phyloP scores from a whole-genome alignment of 1,284 basidiomycete species.

The Boletellus sp. region DNA sequence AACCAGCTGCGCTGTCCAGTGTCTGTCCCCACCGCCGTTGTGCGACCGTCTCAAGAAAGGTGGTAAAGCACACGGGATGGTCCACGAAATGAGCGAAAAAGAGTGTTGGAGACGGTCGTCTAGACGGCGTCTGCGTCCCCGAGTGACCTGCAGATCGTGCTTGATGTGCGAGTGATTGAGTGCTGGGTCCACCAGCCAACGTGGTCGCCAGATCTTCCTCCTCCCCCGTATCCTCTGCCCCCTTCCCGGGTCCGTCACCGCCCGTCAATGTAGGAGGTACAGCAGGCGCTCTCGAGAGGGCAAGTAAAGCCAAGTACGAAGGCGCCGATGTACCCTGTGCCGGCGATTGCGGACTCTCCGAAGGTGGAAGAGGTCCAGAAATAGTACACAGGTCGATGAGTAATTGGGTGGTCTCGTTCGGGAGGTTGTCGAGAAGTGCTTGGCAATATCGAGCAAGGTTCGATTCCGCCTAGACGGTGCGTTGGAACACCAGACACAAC shows the following conservation, averaged over 20 bases:
- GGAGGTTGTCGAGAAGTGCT: conserved; percentile 77
- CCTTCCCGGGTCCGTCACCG: conserved; percentile 33
- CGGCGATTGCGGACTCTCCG: conserved; percentile 20
- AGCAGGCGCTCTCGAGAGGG: conserved; percentile 55
- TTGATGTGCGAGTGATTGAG: conserved; percentile 10
- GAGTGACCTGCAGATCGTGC: conserved; percentile 13
- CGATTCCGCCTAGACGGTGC: conserved; percentile 59
- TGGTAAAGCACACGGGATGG: conserved; percentile 78
- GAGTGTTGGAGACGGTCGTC: conserved; percentile 76
- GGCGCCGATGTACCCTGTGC: conserved; percentile 38
- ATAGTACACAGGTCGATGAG: conserved; percentile 91
- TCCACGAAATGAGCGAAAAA: conserved; percentile 97
- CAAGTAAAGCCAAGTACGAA: conserved; percentile 77
- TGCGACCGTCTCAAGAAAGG: conserved; percentile 89
- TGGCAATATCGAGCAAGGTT: conserved; percentile 84
- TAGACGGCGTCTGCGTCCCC: conserved; percentile 33
- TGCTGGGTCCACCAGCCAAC: conserved; percentile 13
- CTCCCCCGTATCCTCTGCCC: conserved; percentile 15
- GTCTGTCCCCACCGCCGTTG: conserved; percentile 77
- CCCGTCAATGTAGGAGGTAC: conserved; percentile 40
- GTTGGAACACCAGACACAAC: neutral
- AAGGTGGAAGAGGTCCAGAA: conserved; percentile 44
- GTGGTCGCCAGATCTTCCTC: conserved; percentile 19
- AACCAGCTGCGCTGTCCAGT: conserved; percentile 41
- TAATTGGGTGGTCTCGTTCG: conserved; percentile 85